Conservation (phyloP, 2,329 filamentous ascomycete genomes). For the Arthrobotrys sphaeroides region DNA sequence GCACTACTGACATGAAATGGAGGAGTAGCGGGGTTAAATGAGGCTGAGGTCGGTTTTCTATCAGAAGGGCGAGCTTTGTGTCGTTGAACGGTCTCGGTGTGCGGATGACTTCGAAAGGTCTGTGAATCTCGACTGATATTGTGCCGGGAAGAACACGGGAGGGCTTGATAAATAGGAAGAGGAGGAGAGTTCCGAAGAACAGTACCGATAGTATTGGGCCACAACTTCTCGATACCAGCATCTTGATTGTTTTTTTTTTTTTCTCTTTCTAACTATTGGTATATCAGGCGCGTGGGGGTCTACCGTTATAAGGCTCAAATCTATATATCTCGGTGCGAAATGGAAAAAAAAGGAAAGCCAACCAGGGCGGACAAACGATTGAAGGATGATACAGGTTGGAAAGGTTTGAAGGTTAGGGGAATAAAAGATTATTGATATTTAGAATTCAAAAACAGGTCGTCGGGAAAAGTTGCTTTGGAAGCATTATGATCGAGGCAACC, state of each 20-base stretch:
- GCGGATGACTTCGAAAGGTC: neutral
- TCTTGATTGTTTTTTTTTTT: neutral
- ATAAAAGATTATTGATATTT: too few relatives aligned
- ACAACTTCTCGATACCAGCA: conserved; percentile 10
- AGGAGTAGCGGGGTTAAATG: conserved; percentile 63
- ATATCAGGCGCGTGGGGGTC: too few relatives aligned
- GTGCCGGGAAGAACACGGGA: conserved; percentile 17
- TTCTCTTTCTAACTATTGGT: too few relatives aligned
- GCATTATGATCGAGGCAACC: neutral
- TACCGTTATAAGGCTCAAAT: too few relatives aligned
- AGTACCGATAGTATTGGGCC: conserved; percentile 19
- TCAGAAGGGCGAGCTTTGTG: conserved; percentile 67
- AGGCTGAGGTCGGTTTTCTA: conserved; percentile 65
- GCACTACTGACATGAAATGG: conserved; percentile 68
- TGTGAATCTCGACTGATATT: conserved; percentile 21
- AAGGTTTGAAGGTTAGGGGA: too few relatives aligned
- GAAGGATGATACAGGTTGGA: too few relatives aligned
- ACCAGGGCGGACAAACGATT: too few relatives aligned
- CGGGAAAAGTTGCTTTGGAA: neutral
- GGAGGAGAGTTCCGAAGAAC: conserved; percentile 22
- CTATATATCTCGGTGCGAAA: too few relatives aligned
- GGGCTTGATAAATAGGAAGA: conserved; percentile 17
- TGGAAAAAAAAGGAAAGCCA: too few relatives aligned
- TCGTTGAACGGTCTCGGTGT: conserved; percentile 45
- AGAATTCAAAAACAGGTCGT: neutral